Percentiles rank a stretch among this genome's conserved stretches.
These are phyloP conservation scores for Erysimum cheiranthoides DNA, from an alignment of 345 rosid species.

Conservation along the genomic window DNA sequence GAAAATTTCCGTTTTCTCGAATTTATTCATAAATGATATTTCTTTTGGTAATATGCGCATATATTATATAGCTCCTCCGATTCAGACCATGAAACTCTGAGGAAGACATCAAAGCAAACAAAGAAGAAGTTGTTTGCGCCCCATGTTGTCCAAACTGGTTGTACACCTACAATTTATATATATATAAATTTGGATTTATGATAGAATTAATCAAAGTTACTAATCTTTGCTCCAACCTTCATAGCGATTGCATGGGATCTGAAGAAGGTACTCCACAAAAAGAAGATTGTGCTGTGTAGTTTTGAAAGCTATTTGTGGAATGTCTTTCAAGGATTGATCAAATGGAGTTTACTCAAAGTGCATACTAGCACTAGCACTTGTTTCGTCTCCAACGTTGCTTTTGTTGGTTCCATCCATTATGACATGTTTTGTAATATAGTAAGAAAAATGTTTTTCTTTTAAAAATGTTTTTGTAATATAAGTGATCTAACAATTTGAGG, in stretches of 20 bases:
- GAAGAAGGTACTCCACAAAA: neutral
- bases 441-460: no score
- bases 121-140: neutral
- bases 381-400: neutral
- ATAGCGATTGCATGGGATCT: neutral
- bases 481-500: no score
- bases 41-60: neutral
- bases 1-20: neutral
- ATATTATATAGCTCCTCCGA: conserved; percentile 6
- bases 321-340: neutral
- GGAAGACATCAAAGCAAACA: neutral
- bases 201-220: neutral
- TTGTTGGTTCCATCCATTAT: neutral
- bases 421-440: neutral
- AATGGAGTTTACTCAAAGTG: neutral
- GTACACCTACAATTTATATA: neutral
- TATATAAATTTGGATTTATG: neutral
- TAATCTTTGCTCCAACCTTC: neutral
- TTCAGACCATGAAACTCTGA: conserved; percentile 2
- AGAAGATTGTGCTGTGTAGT: neutral
- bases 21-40: neutral
- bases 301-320: neutral
- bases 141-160: conserved; percentile 16
- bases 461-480: no score
- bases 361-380: neutral